A percentile compares a stretch with the other conserved stretches of the same genome.
Evolutionary conservation across 2,329 filamentous ascomycete species (phyloP).

Genomic region (Trichoderma arundinaceum): DNA sequence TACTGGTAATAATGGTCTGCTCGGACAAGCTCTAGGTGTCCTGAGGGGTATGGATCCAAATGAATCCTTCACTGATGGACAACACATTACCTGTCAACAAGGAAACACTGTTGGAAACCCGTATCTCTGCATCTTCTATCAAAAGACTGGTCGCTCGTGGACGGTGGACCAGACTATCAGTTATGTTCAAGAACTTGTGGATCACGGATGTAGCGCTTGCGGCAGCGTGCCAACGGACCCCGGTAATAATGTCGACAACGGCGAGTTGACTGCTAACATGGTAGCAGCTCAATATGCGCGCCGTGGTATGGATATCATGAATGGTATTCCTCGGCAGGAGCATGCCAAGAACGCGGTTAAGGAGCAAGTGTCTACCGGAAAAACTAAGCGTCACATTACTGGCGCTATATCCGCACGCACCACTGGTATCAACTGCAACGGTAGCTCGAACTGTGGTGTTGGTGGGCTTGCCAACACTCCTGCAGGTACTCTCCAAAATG

Average conservation of each 20-base stretch:
- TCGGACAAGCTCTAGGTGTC: not conserved
- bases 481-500: not conserved
- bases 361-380: not conserved
- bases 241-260: conserved; percentile 33
- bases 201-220: conserved; percentile 28
- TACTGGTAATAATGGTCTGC: not conserved
- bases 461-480: not conserved
- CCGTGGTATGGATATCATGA: conserved; percentile 4
- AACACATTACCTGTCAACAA: not conserved
- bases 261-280: conserved; percentile 33
- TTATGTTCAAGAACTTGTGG: conserved; percentile 28
- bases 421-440: not conserved
- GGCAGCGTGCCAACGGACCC: conserved; percentile 32
- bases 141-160: conserved; percentile 31
- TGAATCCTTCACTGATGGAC: not conserved
- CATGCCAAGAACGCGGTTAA: not conserved
- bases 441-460: not conserved
- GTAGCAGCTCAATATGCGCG: conserved; percentile 25
- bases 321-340: not conserved
- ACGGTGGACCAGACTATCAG: conserved; percentile 32
- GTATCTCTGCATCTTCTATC: conserved; percentile 30
- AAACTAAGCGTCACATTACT: not conserved
- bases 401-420: not conserved
- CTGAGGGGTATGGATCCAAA: not conserved
- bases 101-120: not conserved